Percentiles rank a stretch among this genome's conserved stretches.
Evolutionary conservation across 2,329 filamentous ascomycete genomes (phyloP).

Genomic region (Lanzia echinophila): DNA sequence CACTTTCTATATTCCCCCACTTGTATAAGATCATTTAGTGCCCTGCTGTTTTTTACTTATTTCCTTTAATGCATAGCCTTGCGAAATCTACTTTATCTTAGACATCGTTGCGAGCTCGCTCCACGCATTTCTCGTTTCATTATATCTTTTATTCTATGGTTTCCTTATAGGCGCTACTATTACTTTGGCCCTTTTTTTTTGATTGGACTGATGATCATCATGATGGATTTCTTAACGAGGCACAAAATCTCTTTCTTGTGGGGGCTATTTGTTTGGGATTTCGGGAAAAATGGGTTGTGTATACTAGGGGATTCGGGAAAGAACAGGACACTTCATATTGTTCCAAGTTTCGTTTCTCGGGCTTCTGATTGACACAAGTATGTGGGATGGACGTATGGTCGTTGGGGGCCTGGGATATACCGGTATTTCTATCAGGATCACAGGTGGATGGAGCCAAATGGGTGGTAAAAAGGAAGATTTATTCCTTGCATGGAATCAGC

Average conservation of each 20-base stretch:
- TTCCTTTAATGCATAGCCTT: slow-evolving; percentile 25
- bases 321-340: not conserved
- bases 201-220: slow-evolving; percentile 8
- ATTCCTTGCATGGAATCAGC: not conserved
- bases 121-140: not conserved
- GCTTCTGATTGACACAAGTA: not conserved
- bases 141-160: slow-evolving; percentile 5
- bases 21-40: slow-evolving; percentile 12
- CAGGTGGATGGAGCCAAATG: too few relatives aligned
- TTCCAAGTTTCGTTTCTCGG: not conserved
- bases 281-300: slow-evolving; percentile 6
- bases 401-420: not conserved
- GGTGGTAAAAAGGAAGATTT: not conserved
- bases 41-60: not conserved
- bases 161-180: slow-evolving; percentile 1
- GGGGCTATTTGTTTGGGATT: not conserved
- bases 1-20: slow-evolving; percentile 6
- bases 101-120: not conserved
- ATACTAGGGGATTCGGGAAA: not conserved
- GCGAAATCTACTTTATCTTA: slow-evolving; percentile 13
- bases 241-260: not conserved
- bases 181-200: slow-evolving; percentile 1
- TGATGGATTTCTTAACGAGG: slow-evolving; percentile 12
- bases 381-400: not conserved
- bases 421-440: not conserved